Conservation (phyloP, 2,329 filamentous ascomycete genomes). For the Xylariomycetidae sp. region DNA sequence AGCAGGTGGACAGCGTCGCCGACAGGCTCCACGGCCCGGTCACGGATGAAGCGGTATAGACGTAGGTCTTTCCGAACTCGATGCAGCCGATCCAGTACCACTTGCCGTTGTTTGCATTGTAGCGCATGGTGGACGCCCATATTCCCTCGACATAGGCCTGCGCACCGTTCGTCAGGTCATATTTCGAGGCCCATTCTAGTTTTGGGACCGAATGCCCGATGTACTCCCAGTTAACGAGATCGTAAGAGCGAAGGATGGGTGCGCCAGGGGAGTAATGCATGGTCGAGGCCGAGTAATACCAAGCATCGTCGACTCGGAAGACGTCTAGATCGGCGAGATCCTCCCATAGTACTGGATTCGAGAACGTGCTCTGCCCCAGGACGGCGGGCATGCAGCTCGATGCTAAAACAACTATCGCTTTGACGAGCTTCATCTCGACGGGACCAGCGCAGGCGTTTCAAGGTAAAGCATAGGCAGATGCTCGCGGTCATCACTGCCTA, state of each 20-base stretch:
- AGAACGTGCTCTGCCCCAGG: too few species aligned
- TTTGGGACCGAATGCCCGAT: conserved; percentile 31
- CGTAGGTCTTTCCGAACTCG: conserved; percentile 44
- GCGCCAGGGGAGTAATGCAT: conserved; percentile 48
- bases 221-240: conserved; percentile 42
- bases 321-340: conserved; percentile 48
- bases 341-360: conserved; percentile 46
- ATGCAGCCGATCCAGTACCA: conserved; percentile 48
- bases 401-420: too few species aligned
- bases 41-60: conserved; percentile 43
- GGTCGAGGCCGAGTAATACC: conserved; percentile 45
- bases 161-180: conserved; percentile 8
- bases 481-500: too few species aligned
- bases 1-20: conserved; percentile 36
- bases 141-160: conserved; percentile 19
- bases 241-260: conserved; percentile 43
- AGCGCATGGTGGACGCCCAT: conserved; percentile 19
- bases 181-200: conserved; percentile 12
- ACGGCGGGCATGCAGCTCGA: too few species aligned
- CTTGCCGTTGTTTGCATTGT: conserved; percentile 12
- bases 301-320: conserved; percentile 32
- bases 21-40: conserved; percentile 40
- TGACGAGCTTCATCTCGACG: too few species aligned
- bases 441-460: too few species aligned
- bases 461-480: too few species aligned